These are phyloP conservation scores for Hanseniaspora jakobsenii DNA, from an alignment of 805 yeast species.

Conservation along the genomic window DNA sequence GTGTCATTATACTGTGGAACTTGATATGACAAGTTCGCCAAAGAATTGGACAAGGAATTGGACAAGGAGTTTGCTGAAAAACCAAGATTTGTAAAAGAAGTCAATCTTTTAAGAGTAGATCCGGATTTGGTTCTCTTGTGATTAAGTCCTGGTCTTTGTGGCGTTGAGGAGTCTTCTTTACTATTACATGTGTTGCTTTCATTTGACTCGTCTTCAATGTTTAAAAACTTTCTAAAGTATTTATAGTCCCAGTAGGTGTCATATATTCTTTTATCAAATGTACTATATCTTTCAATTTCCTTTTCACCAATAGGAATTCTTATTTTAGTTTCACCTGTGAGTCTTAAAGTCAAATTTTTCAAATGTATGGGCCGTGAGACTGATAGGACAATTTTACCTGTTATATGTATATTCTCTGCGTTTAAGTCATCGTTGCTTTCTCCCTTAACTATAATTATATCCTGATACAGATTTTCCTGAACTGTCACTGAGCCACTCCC, in stretches of 20 bases:
- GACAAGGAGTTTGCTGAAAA: slow-evolving; percentile 19
- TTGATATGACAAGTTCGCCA: too few relatives aligned
- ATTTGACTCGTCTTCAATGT: too few relatives aligned
- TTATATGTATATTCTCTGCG: slow-evolving; percentile 43
- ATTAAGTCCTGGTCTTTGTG: slow-evolving; percentile 14
- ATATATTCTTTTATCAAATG: slow-evolving; percentile 50
- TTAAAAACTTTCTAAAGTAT: slow-evolving; percentile 42
- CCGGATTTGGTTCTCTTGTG: slow-evolving; percentile 28
- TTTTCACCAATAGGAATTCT: slow-evolving; percentile 49
- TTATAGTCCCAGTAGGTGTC: slow-evolving; percentile 70
- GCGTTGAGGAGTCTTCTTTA: too few relatives aligned
- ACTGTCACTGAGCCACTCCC: neutral
- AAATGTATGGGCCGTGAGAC: slow-evolving; percentile 64
- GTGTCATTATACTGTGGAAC: too few relatives aligned
- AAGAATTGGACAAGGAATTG: too few relatives aligned
- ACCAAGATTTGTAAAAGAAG: slow-evolving; percentile 20
- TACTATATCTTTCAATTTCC: slow-evolving; percentile 34
- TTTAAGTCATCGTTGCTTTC: slow-evolving; percentile 56
- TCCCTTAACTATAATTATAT: slow-evolving; percentile 74
- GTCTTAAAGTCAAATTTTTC: slow-evolving; percentile 48
- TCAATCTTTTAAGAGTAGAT: slow-evolving; percentile 27
- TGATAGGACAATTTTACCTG: slow-evolving; percentile 69
- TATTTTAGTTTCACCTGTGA: slow-evolving; percentile 56
- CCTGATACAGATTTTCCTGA: slow-evolving; percentile 30
- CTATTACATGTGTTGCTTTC: too few relatives aligned